Evolutionary conservation across 176 grass and related monocot genomes (phyloP), one percentile per base, ranked within the genome.

Genomic region (Miscanthus lutarioriparius): DNA sequence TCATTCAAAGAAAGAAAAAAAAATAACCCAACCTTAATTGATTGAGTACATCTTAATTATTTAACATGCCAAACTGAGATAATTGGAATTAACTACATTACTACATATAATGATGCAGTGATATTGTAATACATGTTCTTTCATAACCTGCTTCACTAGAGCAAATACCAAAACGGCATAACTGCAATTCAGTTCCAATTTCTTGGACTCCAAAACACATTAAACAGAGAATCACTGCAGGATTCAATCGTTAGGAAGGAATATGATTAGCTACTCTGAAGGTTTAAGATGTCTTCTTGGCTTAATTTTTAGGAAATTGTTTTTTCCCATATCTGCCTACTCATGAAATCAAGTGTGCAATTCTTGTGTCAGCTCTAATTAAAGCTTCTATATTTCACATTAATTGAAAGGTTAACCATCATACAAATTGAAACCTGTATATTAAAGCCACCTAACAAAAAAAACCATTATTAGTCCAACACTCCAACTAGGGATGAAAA

Each of bases 131-230:
- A 56, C 53, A 25, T 35, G 2, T 27, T 56, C 56, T 67, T 80
- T 27, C 64, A 38, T 76, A 87, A 64, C 9, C 61, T 13, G 67
- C 48, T 81, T 59, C 36, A 33, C 43, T 68, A 76, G 48, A 76
- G 26, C 35, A 71, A 35, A 41, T 59, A 41, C 17, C 5, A 70
- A 22, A n/a, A 41, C 7, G 15, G 32, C 11, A 77, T 61, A 39
- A 62, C 35, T 77, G 33, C 10, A 40, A 19, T 53, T 51, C 2
- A 64, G 22, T 38, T 72, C 58, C 48, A 32, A 30, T 30, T 72
- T 80, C 32, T 35, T 47, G n/a, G 43, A 85, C 12, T 70, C 10
- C 0, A 39, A 69, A 77, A 71, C 3, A 2, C 56, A 70, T 63
- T 43, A 22, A 28, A 62, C 12, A 77, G 2, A 19, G 13, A 78